Percentiles rank a stretch among this genome's conserved stretches.
Conservation (phyloP, 176 grass and related monocot genomes). For the Aegilops longissima region DNA sequence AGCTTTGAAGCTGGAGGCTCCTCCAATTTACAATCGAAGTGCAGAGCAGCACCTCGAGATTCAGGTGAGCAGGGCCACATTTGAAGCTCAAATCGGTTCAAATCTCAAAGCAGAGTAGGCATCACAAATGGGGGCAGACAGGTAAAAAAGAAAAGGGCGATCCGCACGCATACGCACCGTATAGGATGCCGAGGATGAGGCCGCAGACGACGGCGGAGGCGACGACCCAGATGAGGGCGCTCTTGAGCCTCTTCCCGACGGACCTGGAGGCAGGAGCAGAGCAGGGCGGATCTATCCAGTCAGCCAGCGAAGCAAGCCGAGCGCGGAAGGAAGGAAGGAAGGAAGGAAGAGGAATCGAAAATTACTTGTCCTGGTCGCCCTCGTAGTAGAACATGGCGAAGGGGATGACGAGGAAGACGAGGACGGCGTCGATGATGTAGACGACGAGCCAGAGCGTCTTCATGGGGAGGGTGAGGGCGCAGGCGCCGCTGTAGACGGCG, state of each 20-base stretch:
- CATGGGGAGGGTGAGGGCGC: conserved; percentile 89
- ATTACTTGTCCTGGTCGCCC: conserved; percentile 97
- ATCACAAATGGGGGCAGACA: no score
- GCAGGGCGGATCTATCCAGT: conserved; percentile 20
- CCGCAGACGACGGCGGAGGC: conserved; percentile 74
- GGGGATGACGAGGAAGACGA: conserved; percentile 94
- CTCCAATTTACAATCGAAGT: not conserved
- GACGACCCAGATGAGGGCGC: conserved; percentile 77
- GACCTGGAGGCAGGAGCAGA: conserved; percentile 42
- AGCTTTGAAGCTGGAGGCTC: not conserved
- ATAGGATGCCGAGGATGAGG: conserved; percentile 90
- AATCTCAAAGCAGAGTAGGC: not conserved
- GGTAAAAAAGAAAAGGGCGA: no score
- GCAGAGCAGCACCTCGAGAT: no score
- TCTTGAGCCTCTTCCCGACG: conserved; percentile 77
- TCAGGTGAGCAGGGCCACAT: not conserved
- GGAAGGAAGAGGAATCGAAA: not conserved
- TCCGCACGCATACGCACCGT: conserved; percentile 41
- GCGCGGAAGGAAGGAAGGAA: no score
- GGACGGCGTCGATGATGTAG: conserved; percentile 83
- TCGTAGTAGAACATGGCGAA: conserved; percentile 99
- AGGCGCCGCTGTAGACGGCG: conserved; percentile 79
- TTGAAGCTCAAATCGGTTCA: not conserved
- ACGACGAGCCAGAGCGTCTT: conserved; percentile 83
- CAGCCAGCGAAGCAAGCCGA: not conserved